Evolutionary conservation across 2,329 filamentous ascomycete species (phyloP), one percentile per base, ranked within the genome.

Genomic region (Colletotrichum abscissum): DNA sequence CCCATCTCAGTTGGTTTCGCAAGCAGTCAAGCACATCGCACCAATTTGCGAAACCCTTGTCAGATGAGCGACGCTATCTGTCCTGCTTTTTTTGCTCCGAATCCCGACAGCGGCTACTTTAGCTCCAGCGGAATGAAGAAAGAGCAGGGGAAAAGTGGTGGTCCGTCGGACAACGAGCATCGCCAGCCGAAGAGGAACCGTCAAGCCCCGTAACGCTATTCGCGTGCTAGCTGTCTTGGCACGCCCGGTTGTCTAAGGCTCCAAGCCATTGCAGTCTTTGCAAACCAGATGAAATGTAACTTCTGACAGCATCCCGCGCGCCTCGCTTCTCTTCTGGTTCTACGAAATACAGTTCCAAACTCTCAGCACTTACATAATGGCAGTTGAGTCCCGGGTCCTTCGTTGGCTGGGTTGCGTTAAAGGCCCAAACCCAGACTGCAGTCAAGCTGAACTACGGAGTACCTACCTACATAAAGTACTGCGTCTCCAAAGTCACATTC

Each of bases 221-320:
- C 49, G 33, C 49, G 9, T 14, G 12, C 55, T 54, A 70, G 30
- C 30, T 42, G 55, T 65, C 55, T 46, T 70, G 63, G 68, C 68
- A 38, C 33, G 19, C 33, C 22, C 28, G 24, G 58, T 54, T 28
- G 56, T 46, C 30, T 28, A 54, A 38, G 30, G 42, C 57, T 46
- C 30, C 22, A 54, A 54, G 30, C 55, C n/a, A 33, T 57, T 42
- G 42, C 52, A 28, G 67, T 28, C 33, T 22, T 12, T n/a, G 46
- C 16, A 5, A 26, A 38, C 22, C 54, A 62, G 38, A 16, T n/a
- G 42, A 19, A 49, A 49, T 49, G 42, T 19, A n/a, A 55, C 46
- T 54, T 42, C 30, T 62, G 46, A 12, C 22, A 28, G 24, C 42
- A 55, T 67, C 58, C 57, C 33, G 57, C 16, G 9, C 33, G 28